These are phyloP conservation scores for Penicillium bialowiezense DNA, from an alignment of 495 filamentous ascomycete species.

Conservation along the genomic window DNA sequence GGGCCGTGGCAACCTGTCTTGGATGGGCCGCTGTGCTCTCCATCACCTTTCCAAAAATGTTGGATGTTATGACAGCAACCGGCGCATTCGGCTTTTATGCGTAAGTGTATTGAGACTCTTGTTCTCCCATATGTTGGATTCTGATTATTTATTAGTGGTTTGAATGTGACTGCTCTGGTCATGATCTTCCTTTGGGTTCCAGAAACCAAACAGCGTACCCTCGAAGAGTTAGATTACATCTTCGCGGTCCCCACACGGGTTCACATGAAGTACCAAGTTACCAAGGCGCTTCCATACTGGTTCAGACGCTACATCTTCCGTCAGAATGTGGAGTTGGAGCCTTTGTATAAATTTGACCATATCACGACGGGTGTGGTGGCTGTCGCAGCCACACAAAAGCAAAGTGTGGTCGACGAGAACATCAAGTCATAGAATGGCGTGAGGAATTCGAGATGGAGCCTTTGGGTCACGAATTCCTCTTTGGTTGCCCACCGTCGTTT, in stretches of 20 bases:
- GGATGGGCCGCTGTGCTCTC: slow-evolving; percentile 73
- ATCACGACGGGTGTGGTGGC: slow-evolving; percentile 10
- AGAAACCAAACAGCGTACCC: slow-evolving; percentile 75
- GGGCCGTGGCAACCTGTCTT: slow-evolving; percentile 69
- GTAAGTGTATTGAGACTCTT: slow-evolving; percentile 20
- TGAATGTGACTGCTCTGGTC: slow-evolving; percentile 66
- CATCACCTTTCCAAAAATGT: slow-evolving; percentile 67
- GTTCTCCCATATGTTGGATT: background rate
- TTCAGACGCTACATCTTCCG: slow-evolving; percentile 64
- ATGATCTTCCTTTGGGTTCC: slow-evolving; percentile 75
- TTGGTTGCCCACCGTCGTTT: too few relatives aligned
- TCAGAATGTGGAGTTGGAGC: slow-evolving; percentile 51
- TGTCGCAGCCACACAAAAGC: background rate
- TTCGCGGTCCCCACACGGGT: slow-evolving; percentile 67
- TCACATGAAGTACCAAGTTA: slow-evolving; percentile 64
- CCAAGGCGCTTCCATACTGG: slow-evolving; percentile 65
- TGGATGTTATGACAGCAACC: slow-evolving; percentile 52
- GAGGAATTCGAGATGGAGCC: too few relatives aligned
- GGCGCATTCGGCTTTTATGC: slow-evolving; percentile 52
- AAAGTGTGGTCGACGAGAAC: slow-evolving; percentile 4
- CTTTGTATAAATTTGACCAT: slow-evolving; percentile 62
- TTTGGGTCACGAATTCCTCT: too few relatives aligned
- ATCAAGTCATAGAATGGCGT: background rate
- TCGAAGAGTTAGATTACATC: slow-evolving; percentile 84
- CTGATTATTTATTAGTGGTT: slow-evolving; percentile 45